Evolutionary conservation across 192 early-diverging fungal genomes (phyloP).

Genomic region (Helicostylum pulchrum): DNA sequence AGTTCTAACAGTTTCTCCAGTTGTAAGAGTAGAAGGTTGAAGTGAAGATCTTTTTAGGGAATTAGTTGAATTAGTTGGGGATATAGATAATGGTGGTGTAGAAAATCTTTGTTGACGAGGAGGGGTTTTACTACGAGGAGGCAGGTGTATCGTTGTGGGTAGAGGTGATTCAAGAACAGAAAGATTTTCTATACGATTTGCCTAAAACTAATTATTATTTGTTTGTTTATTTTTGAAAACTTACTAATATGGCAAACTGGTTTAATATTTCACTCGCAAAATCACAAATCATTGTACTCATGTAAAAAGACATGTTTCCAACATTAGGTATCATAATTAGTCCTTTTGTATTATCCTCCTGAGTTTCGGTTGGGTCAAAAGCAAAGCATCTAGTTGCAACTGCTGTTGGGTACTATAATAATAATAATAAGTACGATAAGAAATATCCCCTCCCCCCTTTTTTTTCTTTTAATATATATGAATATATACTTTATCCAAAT

Average conservation of each 20-base stretch:
- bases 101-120: slow-evolving; percentile 4
- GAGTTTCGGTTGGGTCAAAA: slow-evolving; percentile 74
- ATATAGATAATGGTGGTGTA: slow-evolving; percentile 9
- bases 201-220: slow-evolving; percentile 14
- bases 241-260: slow-evolving; percentile 64
- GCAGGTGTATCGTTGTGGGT: background rate
- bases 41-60: slow-evolving; percentile 42
- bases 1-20: slow-evolving; percentile 31
- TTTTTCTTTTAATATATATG: background rate
- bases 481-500: slow-evolving; percentile 53
- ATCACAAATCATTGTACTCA: slow-evolving; percentile 75
- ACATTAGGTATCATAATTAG: slow-evolving; percentile 79
- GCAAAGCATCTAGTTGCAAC: slow-evolving; percentile 74
- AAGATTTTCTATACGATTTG: slow-evolving; percentile 23
- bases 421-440: background rate
- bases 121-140: slow-evolving; percentile 1
- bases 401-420: slow-evolving; percentile 61
- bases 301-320: slow-evolving; percentile 72
- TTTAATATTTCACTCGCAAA: slow-evolving; percentile 70
- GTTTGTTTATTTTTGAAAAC: background rate
- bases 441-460: too few species aligned
- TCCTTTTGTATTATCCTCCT: slow-evolving; percentile 71
- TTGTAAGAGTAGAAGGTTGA: slow-evolving; percentile 33
- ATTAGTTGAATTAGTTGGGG: slow-evolving; percentile 17
- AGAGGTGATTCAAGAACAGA: slow-evolving; percentile 26